Percentiles rank a stretch among this genome's conserved stretches.
Conservation (phyloP, 2,329 filamentous ascomycete species). For the Sclerotinia sclerotiorum region DNA sequence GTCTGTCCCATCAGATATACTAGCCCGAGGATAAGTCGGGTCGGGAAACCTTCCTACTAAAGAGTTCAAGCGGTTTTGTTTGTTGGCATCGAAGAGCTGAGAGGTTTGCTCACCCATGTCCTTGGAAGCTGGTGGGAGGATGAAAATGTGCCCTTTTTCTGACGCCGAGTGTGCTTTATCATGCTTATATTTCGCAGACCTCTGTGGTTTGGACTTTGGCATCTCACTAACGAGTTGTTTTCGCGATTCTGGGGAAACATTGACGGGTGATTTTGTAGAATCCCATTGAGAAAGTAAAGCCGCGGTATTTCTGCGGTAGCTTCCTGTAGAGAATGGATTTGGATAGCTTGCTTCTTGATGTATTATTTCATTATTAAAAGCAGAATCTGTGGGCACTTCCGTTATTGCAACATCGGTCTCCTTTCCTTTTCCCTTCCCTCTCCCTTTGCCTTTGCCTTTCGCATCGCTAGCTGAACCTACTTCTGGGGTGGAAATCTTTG, state of each 20-base stretch:
- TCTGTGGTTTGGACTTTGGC: not conserved
- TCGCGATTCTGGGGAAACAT: not conserved
- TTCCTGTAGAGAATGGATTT: constrained; percentile 17
- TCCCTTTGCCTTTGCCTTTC: not conserved
- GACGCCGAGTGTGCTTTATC: not conserved
- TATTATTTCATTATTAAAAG: constrained; percentile 7
- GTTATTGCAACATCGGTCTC: not conserved
- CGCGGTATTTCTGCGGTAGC: constrained; percentile 13
- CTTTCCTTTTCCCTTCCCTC: not conserved
- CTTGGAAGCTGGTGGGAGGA: constrained; percentile 10
- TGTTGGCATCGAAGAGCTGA: constrained; percentile 9
- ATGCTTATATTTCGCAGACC: constrained; percentile 8
- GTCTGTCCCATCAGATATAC: constrained; percentile 1
- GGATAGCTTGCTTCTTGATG: constrained; percentile 22
- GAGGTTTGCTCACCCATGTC: constrained; percentile 18
- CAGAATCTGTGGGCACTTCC: not conserved
- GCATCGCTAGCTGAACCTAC: not conserved
- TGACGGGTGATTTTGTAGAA: not conserved
- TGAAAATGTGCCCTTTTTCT: not conserved
- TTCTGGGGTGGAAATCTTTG: not conserved
- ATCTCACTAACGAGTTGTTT: not conserved
- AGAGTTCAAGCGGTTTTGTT: constrained; percentile 7
- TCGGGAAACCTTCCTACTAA: constrained; percentile 15
- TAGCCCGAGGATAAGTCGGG: constrained; percentile 19
- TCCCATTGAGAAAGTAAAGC: constrained; percentile 14